Percentiles rank a stretch among this genome's conserved stretches.
These are phyloP conservation scores for Rhypophila decipiens DNA, from an alignment of 495 filamentous ascomycete genomes.

Conservation along the genomic window DNA sequence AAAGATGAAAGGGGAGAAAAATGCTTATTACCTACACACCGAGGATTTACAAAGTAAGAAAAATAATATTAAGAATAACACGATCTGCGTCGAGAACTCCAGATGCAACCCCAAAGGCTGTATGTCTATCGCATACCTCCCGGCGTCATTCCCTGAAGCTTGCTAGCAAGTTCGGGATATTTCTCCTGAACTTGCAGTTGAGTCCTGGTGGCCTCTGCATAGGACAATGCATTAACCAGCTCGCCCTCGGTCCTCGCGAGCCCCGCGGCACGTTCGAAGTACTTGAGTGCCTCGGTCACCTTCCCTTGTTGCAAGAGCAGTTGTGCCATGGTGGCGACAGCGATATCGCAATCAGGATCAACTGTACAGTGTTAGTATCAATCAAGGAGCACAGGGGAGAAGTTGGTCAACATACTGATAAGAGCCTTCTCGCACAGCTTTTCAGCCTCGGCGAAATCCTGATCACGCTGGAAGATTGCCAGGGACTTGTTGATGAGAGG, in stretches of 20 bases:
- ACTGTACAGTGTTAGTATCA: slow-evolving; percentile 49
- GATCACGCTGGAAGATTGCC: slow-evolving; percentile 95
- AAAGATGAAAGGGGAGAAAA: no score
- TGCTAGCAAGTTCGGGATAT: slow-evolving; percentile 86
- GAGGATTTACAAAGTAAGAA: no score
- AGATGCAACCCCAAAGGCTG: no score
- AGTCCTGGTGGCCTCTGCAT: slow-evolving; percentile 94
- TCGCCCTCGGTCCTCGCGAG: slow-evolving; percentile 93
- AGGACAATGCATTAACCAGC: slow-evolving; percentile 92
- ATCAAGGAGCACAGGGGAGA: background rate
- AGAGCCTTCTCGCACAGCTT: slow-evolving; percentile 94
- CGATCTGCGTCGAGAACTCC: no score
- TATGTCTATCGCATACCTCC: no score
- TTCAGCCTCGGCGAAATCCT: slow-evolving; percentile 91
- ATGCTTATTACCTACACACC: no score
- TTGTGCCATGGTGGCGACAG: slow-evolving; percentile 98
- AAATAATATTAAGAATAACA: no score
- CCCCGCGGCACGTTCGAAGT: slow-evolving; percentile 94
- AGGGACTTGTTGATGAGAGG: slow-evolving; percentile 98
- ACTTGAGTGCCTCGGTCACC: slow-evolving; percentile 88
- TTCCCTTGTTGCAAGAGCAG: slow-evolving; percentile 97
- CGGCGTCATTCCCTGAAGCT: slow-evolving; percentile 73
- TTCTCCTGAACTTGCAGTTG: slow-evolving; percentile 97
- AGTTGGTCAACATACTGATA: slow-evolving; percentile 79
- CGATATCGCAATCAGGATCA: slow-evolving; percentile 97